A percentile compares a stretch with the other conserved stretches of the same genome.
phyloP scores from a whole-genome alignment of 768 basidiomycete species.

The Lactarius hatsudake region DNA sequence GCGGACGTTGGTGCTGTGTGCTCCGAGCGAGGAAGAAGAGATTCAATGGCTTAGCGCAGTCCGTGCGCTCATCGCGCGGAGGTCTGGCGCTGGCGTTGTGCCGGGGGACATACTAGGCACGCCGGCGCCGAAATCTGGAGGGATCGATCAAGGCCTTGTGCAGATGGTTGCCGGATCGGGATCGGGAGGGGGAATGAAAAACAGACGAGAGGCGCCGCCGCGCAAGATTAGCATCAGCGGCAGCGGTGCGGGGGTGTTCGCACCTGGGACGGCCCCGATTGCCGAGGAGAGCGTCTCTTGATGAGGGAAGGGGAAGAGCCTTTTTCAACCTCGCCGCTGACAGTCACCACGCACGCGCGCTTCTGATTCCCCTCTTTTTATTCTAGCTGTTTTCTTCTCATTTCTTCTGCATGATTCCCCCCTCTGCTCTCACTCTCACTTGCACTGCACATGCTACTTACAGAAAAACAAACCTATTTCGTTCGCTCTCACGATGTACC shows the following conservation, averaged over 20 bases:
- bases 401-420: not conserved
- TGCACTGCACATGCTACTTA: not conserved
- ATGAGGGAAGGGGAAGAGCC: not conserved
- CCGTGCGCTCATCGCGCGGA: constrained; percentile 81
- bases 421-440: not conserved
- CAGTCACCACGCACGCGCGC: not conserved
- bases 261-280: constrained; percentile 28
- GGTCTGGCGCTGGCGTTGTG: constrained; percentile 40
- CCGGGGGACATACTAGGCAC: constrained; percentile 33
- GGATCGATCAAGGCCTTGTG: constrained; percentile 23
- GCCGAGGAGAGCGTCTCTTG: constrained; percentile 28
- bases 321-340: not conserved
- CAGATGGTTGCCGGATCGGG: constrained; percentile 26
- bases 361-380: not conserved
- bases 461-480: not conserved
- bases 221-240: constrained; percentile 36
- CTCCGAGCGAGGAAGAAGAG: constrained; percentile 96
- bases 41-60: constrained; percentile 97
- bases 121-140: constrained; percentile 18
- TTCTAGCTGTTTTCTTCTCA: not conserved
- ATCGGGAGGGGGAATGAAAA: constrained; percentile 30
- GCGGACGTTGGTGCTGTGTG: constrained; percentile 82
- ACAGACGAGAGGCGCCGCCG: constrained; percentile 33
- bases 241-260: constrained; percentile 31
- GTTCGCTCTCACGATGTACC: not conserved